Base-by-base conservation (phyloP, 169 alveolate genomes). In the Plasmodium fragile region DNA sequence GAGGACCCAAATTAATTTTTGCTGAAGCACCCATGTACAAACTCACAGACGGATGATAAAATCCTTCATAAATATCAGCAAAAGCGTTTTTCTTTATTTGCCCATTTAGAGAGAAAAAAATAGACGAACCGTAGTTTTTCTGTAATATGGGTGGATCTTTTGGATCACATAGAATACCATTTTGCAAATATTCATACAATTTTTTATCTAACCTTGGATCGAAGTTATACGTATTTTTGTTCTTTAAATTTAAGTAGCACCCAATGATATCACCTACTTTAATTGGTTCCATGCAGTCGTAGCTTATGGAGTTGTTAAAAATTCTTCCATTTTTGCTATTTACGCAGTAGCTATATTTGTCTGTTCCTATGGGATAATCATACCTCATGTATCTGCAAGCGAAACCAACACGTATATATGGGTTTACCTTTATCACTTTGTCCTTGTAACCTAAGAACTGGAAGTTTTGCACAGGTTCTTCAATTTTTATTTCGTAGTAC, bases 1-100 rank as follows among this genome's bases (percentile, higher is more conserved):
- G 69, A 13, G 97, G 97, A 11, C 97, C 97, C 85, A 82, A 52
- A 59, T 97, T 97, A 75, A 97, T 70, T n/a, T 82, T 82, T 4
- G 96, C 96, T 34, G 93, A 91, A 22, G 98, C 98, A 22, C 98
- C 98, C 98, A 97, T 97, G 92, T 96, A 97, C 45, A 97, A 96
- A 22, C 98, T 95, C 34, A 96, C 92, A 16, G 98, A 97, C 0
- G 98, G 98, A 81, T 97, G 98, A 93, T 97, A 97, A 65, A 73
- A 92, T 28, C 98, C 98, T 75, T 95, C 97, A 81, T 95, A 95
- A 5, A 97, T 91, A 65, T 92, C 95, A 43, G 92, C 52, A 83
- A 92, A 91, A 72, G 93, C 95, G 71, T 92, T 77, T 8, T 95
- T 94, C 83, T 92, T 75, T 83, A 97, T 96, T 92, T 69, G 92